A percentile compares a stretch with the other conserved stretches of the same genome.
Conservation (phyloP, 2,329 filamentous ascomycete genomes). For the Aspergillus puulaauensis region DNA sequence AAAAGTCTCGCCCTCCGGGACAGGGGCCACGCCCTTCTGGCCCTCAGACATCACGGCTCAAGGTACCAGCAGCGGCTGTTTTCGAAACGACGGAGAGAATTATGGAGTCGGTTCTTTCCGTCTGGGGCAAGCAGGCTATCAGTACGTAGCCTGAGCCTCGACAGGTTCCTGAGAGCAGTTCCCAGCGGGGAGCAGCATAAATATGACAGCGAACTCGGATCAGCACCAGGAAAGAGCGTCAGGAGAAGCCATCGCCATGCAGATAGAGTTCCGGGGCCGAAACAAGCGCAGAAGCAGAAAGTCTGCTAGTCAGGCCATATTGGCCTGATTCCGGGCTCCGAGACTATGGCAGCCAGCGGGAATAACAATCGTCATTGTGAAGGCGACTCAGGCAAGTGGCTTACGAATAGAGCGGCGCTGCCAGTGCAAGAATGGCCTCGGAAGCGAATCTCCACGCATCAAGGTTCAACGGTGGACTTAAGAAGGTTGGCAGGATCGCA, state of each 20-base stretch:
- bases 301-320: no score
- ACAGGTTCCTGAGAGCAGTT: background rate
- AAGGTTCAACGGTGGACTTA: background rate
- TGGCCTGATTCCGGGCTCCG: no score
- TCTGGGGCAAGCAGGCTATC: background rate
- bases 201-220: background rate
- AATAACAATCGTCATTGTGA: no score
- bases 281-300: no score
- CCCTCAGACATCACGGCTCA: background rate
- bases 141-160: background rate
- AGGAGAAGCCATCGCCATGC: background rate
- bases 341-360: no score
- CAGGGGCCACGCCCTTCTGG: background rate
- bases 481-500: background rate
- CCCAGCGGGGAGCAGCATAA: background rate
- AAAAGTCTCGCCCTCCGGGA: constrained; percentile 9
- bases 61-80: no score
- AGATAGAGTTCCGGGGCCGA: no score
- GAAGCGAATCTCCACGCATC: background rate
- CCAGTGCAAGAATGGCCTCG: no score
- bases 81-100: no score
- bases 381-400: no score
- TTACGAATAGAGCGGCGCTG: no score
- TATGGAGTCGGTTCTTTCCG: background rate
- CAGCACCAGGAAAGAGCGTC: background rate